These are phyloP conservation scores for Euphrasia confusa DNA, from an alignment of 257 asterid species.

Conservation along the genomic window DNA sequence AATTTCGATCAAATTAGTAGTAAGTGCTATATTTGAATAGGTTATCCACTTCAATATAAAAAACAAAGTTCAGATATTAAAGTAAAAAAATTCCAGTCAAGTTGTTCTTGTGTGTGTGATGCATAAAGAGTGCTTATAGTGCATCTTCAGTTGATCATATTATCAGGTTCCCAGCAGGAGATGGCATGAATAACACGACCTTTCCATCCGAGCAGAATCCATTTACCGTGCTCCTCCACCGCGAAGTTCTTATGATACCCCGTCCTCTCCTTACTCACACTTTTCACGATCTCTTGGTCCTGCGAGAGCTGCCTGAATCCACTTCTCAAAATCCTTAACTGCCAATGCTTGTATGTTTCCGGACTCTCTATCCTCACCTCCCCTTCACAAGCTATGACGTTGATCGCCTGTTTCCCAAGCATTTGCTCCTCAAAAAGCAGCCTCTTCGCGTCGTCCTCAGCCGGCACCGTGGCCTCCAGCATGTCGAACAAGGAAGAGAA, in stretches of 20 bases:
- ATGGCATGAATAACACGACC: conserved; percentile 42
- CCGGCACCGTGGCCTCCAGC: conserved; percentile 32
- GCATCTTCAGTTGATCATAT: too few species aligned
- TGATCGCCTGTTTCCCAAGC: conserved; percentile 34
- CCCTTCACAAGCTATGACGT: conserved; percentile 47
- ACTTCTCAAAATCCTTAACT: conserved; percentile 28
- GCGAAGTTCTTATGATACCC: conserved; percentile 43
- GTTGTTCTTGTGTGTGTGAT: too few species aligned
- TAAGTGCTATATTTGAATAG: too few species aligned
- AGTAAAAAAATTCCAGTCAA: too few species aligned
- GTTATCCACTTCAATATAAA: too few species aligned
- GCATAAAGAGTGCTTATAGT: too few species aligned
- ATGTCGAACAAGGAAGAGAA: conserved; percentile 43
- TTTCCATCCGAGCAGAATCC: conserved; percentile 57
- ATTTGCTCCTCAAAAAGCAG: conserved; percentile 31
- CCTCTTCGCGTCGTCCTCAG: conserved; percentile 32
- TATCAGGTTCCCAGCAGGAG: conserved; percentile 39
- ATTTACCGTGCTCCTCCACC: conserved; percentile 44
- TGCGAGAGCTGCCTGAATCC: conserved; percentile 38
- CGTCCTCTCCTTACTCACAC: conserved; percentile 32
- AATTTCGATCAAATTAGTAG: too few species aligned
- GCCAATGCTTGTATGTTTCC: conserved; percentile 53
- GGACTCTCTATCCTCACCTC: conserved; percentile 48
- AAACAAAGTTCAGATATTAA: too few species aligned
- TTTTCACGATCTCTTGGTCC: conserved; percentile 30